Evolutionary conservation across 1,284 basidiomycete genomes (phyloP), one percentile per base, ranked within the genome.

Genomic region (Cronartium quercuum): DNA sequence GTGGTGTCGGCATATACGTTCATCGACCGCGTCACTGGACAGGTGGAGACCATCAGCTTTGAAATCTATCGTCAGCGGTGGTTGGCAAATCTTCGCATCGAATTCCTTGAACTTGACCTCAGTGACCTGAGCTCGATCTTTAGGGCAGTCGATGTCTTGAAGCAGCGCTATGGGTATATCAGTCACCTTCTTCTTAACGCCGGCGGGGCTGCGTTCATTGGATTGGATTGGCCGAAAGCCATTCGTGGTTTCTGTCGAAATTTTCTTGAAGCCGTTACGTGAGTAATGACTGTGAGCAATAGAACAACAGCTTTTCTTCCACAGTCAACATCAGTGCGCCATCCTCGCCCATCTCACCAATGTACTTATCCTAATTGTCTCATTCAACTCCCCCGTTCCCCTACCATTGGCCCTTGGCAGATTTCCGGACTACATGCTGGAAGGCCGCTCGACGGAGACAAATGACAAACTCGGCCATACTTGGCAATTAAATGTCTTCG

Each of bases 101-200:
- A 68, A 24, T 67, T 57, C 55, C 29, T 68, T 12, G 66, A n/a
- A 35, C 21, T 71, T 24, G 73, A 75, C 47, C 73, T 75, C 44
- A 42, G 47, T 38, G 9, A 35, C 5, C 42, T 58, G 21, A 61
- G 63, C 41, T 42, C 73, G 13, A 55, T 57, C 9, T 6, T 66
- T 44, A 21, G 60, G 15, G 35, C 76, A 15, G 60, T 60, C 42
- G 66, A 57, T 40, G 29, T 61, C 15, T 38, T 57, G 15, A 37
- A 63, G 35, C 4, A 38, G 7, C 74, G 73, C 7, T 78, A 81
- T 66, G 69, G 78, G 2, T 80, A 82, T 75, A 74, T 82, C 6
- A 81, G 80, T 9, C 81, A 82, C 63, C 66, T 82, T n/a, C 77
- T 82, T 60, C 77, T 82, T 66, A 82, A 82, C 57, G 81, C 81